Conservation (phyloP, 495 filamentous ascomycete species). For the Aspergillus coremiiformis region DNA sequence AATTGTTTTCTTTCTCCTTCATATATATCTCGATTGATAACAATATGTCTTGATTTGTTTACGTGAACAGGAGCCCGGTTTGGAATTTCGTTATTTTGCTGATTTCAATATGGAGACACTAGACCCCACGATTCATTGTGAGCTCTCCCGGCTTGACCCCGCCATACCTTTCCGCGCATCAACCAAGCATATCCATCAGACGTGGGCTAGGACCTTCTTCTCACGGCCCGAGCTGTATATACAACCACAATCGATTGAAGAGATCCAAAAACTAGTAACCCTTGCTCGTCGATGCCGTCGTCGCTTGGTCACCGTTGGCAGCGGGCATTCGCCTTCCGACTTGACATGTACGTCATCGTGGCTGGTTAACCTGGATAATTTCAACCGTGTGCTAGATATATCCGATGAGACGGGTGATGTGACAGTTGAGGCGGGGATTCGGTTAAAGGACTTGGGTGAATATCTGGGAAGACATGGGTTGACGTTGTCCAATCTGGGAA, state of each 20-base stretch:
- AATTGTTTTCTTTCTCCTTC: background rate
- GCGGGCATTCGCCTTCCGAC: constrained; percentile 84
- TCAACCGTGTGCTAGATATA: constrained; percentile 61
- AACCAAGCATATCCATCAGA: constrained; percentile 68
- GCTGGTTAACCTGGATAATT: constrained; percentile 88
- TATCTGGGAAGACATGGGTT: constrained; percentile 66
- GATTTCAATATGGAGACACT: constrained; percentile 27
- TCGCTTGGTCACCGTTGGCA: constrained; percentile 72
- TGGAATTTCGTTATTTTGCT: background rate
- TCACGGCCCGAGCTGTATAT: constrained; percentile 84
- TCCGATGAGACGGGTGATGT: constrained; percentile 56
- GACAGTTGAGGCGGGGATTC: constrained; percentile 78
- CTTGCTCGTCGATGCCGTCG: constrained; percentile 76
- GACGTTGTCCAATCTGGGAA: constrained; percentile 81
- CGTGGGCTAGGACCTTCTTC: constrained; percentile 93
- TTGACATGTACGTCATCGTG: constrained; percentile 90
- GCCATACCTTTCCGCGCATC: constrained; percentile 69
- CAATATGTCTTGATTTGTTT: constrained; percentile 3
- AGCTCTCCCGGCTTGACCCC: constrained; percentile 50
- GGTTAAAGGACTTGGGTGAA: constrained; percentile 60
- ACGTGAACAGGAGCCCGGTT: background rate
- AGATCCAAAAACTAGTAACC: constrained; percentile 75
- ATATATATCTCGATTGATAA: background rate
- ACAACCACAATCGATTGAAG: constrained; percentile 65
- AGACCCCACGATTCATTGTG: constrained; percentile 42